Conservation (phyloP, 2,329 filamentous ascomycete genomes). For the Colletotrichum sp. region DNA sequence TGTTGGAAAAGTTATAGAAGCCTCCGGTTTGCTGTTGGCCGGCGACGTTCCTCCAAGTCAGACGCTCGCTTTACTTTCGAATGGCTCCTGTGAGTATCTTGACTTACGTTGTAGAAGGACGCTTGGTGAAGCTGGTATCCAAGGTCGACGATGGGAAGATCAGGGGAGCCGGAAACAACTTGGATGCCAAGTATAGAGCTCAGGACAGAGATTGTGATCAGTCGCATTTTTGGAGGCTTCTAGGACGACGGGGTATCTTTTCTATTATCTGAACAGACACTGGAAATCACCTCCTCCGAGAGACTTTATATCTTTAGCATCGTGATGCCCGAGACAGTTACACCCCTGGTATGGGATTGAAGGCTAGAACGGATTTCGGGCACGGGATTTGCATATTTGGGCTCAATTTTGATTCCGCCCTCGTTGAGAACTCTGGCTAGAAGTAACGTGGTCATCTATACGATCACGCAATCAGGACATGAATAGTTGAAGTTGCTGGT, state of each 20-base stretch:
- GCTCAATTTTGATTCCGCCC: background rate
- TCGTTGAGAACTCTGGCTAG: background rate
- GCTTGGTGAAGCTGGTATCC: background rate
- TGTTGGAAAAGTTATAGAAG: background rate
- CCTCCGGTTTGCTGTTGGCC: background rate
- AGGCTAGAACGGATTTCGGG: background rate
- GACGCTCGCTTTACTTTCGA: background rate
- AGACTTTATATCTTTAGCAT: background rate
- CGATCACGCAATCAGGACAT: background rate
- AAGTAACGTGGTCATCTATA: background rate
- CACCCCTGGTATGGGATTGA: background rate
- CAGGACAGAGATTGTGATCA: background rate
- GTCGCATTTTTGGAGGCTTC: background rate
- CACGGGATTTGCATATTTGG: background rate
- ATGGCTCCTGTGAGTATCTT: background rate
- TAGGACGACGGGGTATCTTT: too few species aligned
- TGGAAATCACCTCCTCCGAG: background rate
- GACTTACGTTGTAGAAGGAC: background rate
- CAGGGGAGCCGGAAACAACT: background rate
- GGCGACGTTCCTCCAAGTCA: background rate
- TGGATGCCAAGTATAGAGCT: background rate
- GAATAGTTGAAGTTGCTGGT: background rate
- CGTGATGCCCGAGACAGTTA: background rate
- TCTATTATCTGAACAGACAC: background rate
- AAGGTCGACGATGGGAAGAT: background rate